Percentiles rank a stretch among this genome's conserved stretches.
phyloP scores from a whole-genome alignment of 1,139 yeast species.

The Scheffersomyces titani region DNA sequence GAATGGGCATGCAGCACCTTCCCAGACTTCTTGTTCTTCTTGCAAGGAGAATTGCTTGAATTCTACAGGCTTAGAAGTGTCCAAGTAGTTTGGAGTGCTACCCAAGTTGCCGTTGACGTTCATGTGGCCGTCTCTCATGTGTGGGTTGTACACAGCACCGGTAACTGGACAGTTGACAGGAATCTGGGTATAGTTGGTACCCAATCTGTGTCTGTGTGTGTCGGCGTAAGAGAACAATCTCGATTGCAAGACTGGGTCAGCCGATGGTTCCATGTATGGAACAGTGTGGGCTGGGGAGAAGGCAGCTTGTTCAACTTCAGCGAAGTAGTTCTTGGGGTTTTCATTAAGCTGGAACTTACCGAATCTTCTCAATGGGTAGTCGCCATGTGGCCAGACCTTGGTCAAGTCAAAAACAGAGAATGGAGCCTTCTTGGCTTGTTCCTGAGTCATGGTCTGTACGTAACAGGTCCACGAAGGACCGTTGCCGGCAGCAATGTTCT shows the following conservation, averaged over 20 bases:
- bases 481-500: constrained; percentile 59
- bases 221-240: constrained; percentile 85
- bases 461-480: constrained; percentile 66
- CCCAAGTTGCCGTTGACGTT: constrained; percentile 85
- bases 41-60: constrained; percentile 45
- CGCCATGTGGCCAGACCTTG: constrained; percentile 79
- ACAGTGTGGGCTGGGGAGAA: constrained; percentile 83
- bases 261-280: constrained; percentile 82
- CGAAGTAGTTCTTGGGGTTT: constrained; percentile 77
- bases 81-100: constrained; percentile 75
- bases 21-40: constrained; percentile 81
- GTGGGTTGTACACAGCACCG: constrained; percentile 54
- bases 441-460: constrained; percentile 72
- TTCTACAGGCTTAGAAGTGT: constrained; percentile 57
- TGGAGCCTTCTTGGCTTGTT: constrained; percentile 60
- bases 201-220: constrained; percentile 69
- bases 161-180: constrained; percentile 70
- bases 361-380: constrained; percentile 73
- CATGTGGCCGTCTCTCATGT: constrained; percentile 88
- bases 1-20: constrained; percentile 84
- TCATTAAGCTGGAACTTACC: constrained; percentile 70
- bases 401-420: constrained; percentile 70
- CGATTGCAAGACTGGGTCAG: constrained; percentile 85
- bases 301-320: constrained; percentile 82
- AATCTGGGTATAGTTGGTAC: constrained; percentile 68